Base-by-base conservation (phyloP, 768 basidiomycete species). In the Mycena indigotica region DNA sequence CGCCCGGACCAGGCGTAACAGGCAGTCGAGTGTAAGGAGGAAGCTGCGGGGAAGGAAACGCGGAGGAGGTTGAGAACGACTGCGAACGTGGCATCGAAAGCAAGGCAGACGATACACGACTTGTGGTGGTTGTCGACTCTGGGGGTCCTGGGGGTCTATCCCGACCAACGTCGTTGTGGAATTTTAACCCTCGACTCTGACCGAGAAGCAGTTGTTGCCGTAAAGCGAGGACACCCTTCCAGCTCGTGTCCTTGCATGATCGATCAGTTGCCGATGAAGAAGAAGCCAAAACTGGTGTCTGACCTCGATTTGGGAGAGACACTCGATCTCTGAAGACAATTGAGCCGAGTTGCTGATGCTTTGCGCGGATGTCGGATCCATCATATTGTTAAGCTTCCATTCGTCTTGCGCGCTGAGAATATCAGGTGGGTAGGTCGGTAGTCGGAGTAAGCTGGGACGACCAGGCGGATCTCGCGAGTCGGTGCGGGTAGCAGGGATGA, bases 131-230 rank as follows among this genome's bases (percentile, higher is more conserved):
- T 4, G 12, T 48, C 13, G 5, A 8, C 46, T 12, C 13, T 23
- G 24, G 15, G 41, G 6, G 5, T 48, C 46, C 46, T 48, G 46
- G 46, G 24, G 46, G 46, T 24, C 46, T 8, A n/a, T 48, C 46
- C 24, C 46, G 21, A 5, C 46, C 46, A 26, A 48, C 46, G 46
- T 48, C 46, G 46, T 48, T 48, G 23, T 48, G 46, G 25, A 48
- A 48, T n/a, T 48, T 48, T 6, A 28, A 13, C 21, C 46, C 5
- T 4, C 25, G 46, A 26, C 21, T 28, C 8, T 48, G 6, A 8
- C 46, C 12, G 46, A 35, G 32, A 35, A 48, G 46, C 6, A 48
- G 46, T 25, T 48, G 46, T 25, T 48, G 24, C 24, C 46, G 46
- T 23, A 48, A 26, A 6, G 24, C 46, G 46, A 48, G 46, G 21